Conservation (phyloP, 2,329 filamentous ascomycete genomes). For the Harringtonia lauricola region DNA sequence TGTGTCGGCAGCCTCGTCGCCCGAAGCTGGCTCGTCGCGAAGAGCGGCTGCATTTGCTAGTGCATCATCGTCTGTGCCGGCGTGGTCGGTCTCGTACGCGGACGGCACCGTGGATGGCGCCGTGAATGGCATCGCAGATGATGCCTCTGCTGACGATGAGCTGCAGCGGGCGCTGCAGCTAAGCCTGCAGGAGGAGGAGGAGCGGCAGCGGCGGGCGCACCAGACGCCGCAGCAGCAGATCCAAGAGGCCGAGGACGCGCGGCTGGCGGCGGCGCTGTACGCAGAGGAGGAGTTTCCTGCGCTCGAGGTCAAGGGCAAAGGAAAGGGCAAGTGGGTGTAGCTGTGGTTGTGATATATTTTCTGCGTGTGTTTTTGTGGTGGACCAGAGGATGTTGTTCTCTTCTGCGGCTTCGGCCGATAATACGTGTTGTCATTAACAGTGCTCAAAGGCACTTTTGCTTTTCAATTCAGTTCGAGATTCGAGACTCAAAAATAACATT, state of each 20-base stretch:
- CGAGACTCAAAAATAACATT: too few species aligned
- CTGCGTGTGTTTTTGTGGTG: too few species aligned
- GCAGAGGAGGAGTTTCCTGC: constrained; percentile 19
- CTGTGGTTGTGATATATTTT: too few species aligned
- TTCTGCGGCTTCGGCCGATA: too few species aligned
- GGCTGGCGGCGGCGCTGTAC: constrained; percentile 12
- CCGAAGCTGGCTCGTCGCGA: background rate
- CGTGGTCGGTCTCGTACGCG: background rate
- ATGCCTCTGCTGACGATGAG: constrained; percentile 29
- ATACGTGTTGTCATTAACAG: too few species aligned
- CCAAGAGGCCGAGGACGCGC: constrained; percentile 9
- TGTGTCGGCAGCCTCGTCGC: constrained; percentile 7
- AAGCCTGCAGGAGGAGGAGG: constrained; percentile 45
- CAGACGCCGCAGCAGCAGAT: background rate
- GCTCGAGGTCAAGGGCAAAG: constrained; percentile 21
- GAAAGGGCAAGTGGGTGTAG: constrained; percentile 14
- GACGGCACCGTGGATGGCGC: background rate
- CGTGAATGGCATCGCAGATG: constrained; percentile 26
- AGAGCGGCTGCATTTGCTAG: background rate
- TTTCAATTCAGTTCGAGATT: too few species aligned
- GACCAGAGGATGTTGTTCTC: too few species aligned
- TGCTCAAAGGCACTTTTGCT: too few species aligned
- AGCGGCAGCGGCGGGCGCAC: constrained; percentile 16
- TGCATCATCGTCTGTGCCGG: constrained; percentile 6
- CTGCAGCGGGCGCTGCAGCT: constrained; percentile 48